Conservation (phyloP, 805 yeast genomes). For the Cyberlindnera bimundalis region DNA sequence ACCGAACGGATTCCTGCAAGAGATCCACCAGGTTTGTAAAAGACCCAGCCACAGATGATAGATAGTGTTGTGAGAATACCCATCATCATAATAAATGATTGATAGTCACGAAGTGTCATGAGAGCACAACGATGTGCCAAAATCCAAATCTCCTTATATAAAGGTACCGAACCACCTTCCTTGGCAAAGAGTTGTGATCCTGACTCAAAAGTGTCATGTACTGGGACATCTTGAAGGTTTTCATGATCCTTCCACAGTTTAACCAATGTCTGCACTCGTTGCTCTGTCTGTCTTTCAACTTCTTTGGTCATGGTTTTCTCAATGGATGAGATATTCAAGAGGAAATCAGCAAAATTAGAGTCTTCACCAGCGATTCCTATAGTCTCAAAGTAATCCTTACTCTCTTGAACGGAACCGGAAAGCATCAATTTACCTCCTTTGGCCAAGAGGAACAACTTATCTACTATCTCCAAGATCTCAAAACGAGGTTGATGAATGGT, state of each 20-base stretch:
- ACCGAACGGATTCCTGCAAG: slow-evolving; percentile 63
- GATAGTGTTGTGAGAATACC: slow-evolving; percentile 49
- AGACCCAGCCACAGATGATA: slow-evolving; percentile 72
- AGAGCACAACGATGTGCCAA: slow-evolving; percentile 43
- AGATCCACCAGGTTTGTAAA: slow-evolving; percentile 56
- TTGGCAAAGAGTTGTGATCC: slow-evolving; percentile 4
- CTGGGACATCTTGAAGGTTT: background rate
- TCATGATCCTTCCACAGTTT: slow-evolving; percentile 15
- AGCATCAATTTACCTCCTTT: slow-evolving; percentile 54
- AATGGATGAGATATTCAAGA: slow-evolving; percentile 54
- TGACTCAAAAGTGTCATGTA: slow-evolving; percentile 19
- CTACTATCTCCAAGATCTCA: slow-evolving; percentile 68
- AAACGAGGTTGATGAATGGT: slow-evolving; percentile 84
- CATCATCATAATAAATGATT: slow-evolving; percentile 43
- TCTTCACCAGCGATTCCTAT: slow-evolving; percentile 38
- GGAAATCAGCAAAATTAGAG: slow-evolving; percentile 57
- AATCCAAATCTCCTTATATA: slow-evolving; percentile 41
- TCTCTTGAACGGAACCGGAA: slow-evolving; percentile 42
- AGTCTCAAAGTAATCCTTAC: slow-evolving; percentile 47
- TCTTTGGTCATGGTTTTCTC: slow-evolving; percentile 39
- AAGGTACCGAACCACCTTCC: slow-evolving; percentile 28
- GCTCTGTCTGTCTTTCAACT: slow-evolving; percentile 31
- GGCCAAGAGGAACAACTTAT: slow-evolving; percentile 62
- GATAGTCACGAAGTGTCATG: slow-evolving; percentile 45
- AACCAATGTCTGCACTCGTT: slow-evolving; percentile 27